A percentile compares a stretch with the other conserved stretches of the same genome.
phyloP scores from a whole-genome alignment of 768 basidiomycete species.

The Mycena leptocephala region DNA sequence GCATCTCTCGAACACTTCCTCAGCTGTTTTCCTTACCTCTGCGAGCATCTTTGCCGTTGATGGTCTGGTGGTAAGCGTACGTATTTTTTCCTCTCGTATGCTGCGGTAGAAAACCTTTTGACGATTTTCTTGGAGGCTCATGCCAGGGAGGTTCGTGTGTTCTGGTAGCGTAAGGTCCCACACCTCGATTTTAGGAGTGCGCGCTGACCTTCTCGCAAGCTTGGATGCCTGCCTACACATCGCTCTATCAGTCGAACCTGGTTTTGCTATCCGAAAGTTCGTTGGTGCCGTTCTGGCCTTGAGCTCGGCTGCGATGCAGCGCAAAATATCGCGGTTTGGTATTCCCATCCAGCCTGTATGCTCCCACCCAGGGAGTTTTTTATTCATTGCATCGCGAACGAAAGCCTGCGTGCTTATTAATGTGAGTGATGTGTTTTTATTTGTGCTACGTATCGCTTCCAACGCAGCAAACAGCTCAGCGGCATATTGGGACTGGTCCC shows the following conservation, averaged over 20 bases:
- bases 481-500: neutral
- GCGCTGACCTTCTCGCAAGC: neutral
- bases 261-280: neutral
- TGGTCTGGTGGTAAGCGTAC: neutral
- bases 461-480: neutral
- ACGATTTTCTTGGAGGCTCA: neutral
- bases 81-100: conserved; percentile 11
- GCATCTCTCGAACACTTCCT: neutral
- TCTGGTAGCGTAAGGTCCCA: neutral
- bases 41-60: neutral
- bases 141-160: neutral
- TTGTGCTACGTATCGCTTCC: neutral
- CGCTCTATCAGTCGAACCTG: neutral
- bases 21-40: neutral
- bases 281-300: neutral
- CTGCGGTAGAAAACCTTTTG: neutral
- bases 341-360: neutral
- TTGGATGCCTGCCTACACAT: neutral
- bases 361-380: neutral
- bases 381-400: neutral
- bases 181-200: neutral
- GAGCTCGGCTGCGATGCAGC: neutral
- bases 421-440: neutral
- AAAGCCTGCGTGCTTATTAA: neutral
- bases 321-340: neutral